phyloP scores from a whole-genome alignment of 495 filamentous ascomycete genomes.

The Lindgomyces ingoldianus region DNA sequence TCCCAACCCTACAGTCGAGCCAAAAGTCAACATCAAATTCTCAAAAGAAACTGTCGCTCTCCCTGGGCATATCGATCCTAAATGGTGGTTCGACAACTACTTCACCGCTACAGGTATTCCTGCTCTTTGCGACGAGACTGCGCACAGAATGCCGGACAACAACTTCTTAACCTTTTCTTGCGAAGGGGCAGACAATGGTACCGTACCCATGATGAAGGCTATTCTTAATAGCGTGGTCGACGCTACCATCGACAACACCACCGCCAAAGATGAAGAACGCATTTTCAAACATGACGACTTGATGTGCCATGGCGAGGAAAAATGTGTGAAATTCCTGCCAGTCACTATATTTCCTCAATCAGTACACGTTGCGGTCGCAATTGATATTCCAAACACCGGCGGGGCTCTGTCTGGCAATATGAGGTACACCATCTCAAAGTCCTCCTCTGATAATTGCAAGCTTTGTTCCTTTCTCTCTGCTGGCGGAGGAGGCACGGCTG shows the following conservation, averaged over 20 bases:
- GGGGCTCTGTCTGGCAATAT: background rate
- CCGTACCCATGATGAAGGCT: background rate
- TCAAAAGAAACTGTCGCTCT: conserved; percentile 1
- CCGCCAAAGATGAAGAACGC: background rate
- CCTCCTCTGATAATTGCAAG: background rate
- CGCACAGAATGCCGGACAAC: conserved; percentile 2
- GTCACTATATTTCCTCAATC: background rate
- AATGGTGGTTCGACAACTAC: conserved; percentile 10
- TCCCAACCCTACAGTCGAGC: background rate
- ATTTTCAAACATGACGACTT: background rate
- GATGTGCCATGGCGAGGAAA: background rate
- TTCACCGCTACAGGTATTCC: background rate
- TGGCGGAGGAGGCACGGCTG: background rate
- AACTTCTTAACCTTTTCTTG: background rate
- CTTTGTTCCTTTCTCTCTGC: background rate
- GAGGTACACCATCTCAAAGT: background rate
- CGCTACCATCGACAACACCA: background rate
- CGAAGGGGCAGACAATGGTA: background rate
- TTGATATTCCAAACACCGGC: background rate
- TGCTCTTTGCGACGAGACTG: background rate
- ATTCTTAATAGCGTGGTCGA: background rate
- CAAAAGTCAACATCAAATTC: conserved; percentile 3
- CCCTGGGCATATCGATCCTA: background rate
- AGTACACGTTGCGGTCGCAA: background rate
- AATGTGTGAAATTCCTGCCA: background rate